Conservation (phyloP, 139 green algal species). For the Trebouxia sp. region DNA sequence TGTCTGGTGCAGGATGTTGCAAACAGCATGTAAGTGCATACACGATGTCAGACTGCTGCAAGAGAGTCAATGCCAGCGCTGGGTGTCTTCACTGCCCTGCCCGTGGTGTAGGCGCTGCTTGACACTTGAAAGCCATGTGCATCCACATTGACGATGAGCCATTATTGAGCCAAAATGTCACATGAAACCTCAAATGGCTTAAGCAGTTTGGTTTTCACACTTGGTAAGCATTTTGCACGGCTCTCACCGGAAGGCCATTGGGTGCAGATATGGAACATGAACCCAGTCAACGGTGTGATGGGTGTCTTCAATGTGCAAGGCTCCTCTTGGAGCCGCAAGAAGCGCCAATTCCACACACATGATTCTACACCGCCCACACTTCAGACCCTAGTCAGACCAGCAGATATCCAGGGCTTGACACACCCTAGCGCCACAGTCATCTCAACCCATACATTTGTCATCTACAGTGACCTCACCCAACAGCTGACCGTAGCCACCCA, state of each 20-base stretch:
- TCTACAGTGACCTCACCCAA: slow-evolving; percentile 29
- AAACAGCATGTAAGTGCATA: no score
- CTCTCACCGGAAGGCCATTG: no score
- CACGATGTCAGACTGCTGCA: no score
- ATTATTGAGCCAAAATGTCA: no score
- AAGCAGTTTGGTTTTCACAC: no score
- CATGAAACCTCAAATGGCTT: no score
- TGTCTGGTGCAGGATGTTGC: neutral
- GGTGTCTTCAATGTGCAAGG: slow-evolving; percentile 90
- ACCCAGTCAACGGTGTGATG: slow-evolving; percentile 68
- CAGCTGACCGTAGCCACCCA: neutral
- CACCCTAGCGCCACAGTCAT: neutral
- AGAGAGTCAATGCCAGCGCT: no score
- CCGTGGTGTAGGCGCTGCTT: no score
- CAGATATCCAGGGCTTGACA: slow-evolving; percentile 64
- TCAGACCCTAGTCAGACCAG: slow-evolving; percentile 36
- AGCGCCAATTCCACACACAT: slow-evolving; percentile 74
- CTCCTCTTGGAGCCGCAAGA: slow-evolving; percentile 74
- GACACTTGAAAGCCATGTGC: neutral
- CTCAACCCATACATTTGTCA: slow-evolving; percentile 20
- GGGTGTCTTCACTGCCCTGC: no score
- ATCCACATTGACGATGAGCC: no score
- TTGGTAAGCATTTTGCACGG: no score
- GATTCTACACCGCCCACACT: slow-evolving; percentile 39
- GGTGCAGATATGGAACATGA: slow-evolving; percentile 75